Conservation (phyloP, 2,329 filamentous ascomycete species). For the Stemphylium vesicarium region DNA sequence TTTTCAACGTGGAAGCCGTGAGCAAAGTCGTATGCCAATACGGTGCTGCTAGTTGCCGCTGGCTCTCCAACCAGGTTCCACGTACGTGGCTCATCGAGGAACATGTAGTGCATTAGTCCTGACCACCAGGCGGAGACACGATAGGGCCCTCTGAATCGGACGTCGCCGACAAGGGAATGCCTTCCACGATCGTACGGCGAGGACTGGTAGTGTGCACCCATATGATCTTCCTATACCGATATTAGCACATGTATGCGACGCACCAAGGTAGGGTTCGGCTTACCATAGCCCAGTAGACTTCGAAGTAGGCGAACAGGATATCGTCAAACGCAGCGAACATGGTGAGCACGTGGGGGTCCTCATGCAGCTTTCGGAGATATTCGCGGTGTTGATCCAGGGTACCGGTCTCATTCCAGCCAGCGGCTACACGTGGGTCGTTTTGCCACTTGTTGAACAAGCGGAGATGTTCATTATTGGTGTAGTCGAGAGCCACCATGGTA, state of each 20-base stretch:
- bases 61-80: conserved; percentile 70
- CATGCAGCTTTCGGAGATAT: conserved; percentile 72
- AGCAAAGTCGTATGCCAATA: conserved; percentile 76
- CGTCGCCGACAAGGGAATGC: conserved; percentile 65
- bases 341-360: conserved; percentile 74
- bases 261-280: conserved; percentile 13
- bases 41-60: conserved; percentile 71
- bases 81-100: conserved; percentile 65
- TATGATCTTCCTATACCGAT: conserved; percentile 60
- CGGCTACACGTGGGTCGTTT: conserved; percentile 80
- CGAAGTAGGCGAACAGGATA: conserved; percentile 76
- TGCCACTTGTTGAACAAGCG: conserved; percentile 79
- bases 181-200: conserved; percentile 65
- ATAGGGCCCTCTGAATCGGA: conserved; percentile 60
- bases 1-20: conserved; percentile 76
- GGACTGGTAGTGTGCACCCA: conserved; percentile 64
- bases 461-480: conserved; percentile 67
- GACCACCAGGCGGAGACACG: conserved; percentile 66
- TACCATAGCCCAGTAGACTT: conserved; percentile 78
- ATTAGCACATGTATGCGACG: conserved; percentile 22
- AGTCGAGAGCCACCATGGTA: conserved; percentile 77
- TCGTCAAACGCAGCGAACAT: conserved; percentile 76
- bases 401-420: conserved; percentile 81
- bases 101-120: conserved; percentile 64
- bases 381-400: conserved; percentile 75